Base-by-base conservation (phyloP, 176 grass and related monocot genomes). In the Areca catechu region DNA sequence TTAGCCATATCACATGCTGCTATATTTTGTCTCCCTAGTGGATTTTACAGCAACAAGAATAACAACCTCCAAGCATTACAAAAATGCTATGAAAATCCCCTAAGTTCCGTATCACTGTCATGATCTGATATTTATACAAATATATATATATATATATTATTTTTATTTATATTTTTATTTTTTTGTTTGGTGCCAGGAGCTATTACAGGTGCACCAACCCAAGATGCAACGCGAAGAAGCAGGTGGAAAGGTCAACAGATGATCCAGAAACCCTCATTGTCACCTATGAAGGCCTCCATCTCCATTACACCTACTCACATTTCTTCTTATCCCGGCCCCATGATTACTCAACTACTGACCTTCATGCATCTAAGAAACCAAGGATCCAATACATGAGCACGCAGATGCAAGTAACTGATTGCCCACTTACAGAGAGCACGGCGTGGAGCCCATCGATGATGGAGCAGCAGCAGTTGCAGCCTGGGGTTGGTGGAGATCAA, bases 211-310 rank as follows among this genome's bases (percentile, higher is more conserved):
- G 65, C 51, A 67, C 65, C 12, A 47, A 67, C 51, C 65, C 65
- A 43, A 17, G 51, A n/a, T 67, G 65, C 16, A 67, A 67, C 47
- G 65, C 65, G 27, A 67, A 67, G 65, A 67, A 67, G 25, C 65
- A 67, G 54, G 65, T 67, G 25, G 65, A 67, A 27, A 55, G 28
- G 51, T 67, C 51, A 17, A 54, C 24, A 51, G 51, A 67, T 20
- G 51, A 67, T 67, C 65, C 51, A 54, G 65, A 67, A 22, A 54
- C 9, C 3, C 24, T 67, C 24, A 43, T 43, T 54, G 51, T 67
- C 19, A 55, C 64, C 3, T 67, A 67, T 54, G 65, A 67, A 67
- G 65, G 51, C 16, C 65, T 67, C 51, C 65, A 67, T 27, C 65
- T 55, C 16, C 51, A 67, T 16, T 67, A 55, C 18, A 56, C 51